Evolutionary conservation across 345 rosid genomes (phyloP).

Genomic region (Conringia planisiliqua): DNA sequence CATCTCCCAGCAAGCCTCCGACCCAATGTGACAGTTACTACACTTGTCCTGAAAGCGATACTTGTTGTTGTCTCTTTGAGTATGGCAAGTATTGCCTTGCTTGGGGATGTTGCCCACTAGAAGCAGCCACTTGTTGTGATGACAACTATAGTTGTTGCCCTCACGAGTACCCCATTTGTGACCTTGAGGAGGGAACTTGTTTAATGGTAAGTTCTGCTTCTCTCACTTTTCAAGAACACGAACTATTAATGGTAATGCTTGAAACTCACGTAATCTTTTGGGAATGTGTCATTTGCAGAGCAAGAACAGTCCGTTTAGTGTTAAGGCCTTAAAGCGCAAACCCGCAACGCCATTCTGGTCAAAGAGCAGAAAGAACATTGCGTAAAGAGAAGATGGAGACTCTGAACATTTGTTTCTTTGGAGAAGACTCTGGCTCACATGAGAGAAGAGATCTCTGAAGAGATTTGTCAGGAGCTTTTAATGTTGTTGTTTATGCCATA

Average conservation of each 20-base stretch:
- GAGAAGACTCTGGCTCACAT: constrained; percentile 13
- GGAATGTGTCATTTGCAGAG: constrained; percentile 48
- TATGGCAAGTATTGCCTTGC: constrained; percentile 60
- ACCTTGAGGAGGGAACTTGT: constrained; percentile 67
- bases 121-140: constrained; percentile 86
- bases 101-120: constrained; percentile 99
- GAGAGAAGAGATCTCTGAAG: constrained; percentile 13
- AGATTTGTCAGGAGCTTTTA: constrained; percentile 17
- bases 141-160: constrained; percentile 92
- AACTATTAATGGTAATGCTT: neutral
- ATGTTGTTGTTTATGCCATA: constrained; percentile 26
- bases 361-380: constrained; percentile 46
- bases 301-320: constrained; percentile 68
- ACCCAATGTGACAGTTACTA: constrained; percentile 65
- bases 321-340: constrained; percentile 72
- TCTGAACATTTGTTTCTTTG: constrained; percentile 3
- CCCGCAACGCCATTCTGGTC: constrained; percentile 74
- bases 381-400: constrained; percentile 26
- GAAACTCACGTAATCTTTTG: neutral
- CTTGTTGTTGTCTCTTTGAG: constrained; percentile 83
- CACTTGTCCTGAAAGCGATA: constrained; percentile 67
- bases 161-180: constrained; percentile 77
- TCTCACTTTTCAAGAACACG: neutral
- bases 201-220: constrained; percentile 43
- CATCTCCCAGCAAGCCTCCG: constrained; percentile 83